Evolutionary conservation across 306 rosid species (phyloP).

Genomic region (Vigna trinervia): DNA sequence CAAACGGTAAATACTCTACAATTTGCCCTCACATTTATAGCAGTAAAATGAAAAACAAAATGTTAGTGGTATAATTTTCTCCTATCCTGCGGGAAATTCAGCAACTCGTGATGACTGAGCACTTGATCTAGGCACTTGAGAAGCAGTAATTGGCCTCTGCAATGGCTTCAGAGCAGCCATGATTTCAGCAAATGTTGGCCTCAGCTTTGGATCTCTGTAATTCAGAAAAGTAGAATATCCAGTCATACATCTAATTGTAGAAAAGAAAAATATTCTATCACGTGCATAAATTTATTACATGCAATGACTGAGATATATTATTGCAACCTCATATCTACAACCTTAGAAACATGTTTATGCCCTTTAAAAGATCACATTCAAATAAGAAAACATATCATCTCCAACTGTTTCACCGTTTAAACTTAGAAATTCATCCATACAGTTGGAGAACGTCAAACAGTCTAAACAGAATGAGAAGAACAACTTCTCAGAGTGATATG

Average conservation of each 20-base stretch:
- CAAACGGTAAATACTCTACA: conserved; percentile 60
- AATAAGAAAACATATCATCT: neutral
- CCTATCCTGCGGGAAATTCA: conserved; percentile 52
- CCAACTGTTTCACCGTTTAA: neutral
- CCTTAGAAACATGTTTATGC: neutral
- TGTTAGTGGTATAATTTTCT: conserved; percentile 50
- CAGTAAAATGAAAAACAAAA: conserved; percentile 45
- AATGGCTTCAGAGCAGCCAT: conserved; percentile 93
- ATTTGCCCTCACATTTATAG: conserved; percentile 57
- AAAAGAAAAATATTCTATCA: conserved; percentile 21
- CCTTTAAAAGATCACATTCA: neutral
- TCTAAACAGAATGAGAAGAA: conserved; percentile 22
- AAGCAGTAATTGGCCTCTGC: conserved; percentile 77
- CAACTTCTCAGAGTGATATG: neutral
- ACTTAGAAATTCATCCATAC: neutral
- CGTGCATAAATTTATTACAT: conserved; percentile 1
- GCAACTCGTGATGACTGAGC: conserved; percentile 55
- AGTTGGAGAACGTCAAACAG: neutral
- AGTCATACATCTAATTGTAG: conserved; percentile 31
- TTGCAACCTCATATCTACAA: neutral
- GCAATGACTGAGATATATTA: conserved; percentile 27
- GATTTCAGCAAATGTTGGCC: conserved; percentile 92
- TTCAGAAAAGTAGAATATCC: conserved; percentile 38
- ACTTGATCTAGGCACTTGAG: conserved; percentile 68
- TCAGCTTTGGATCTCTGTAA: conserved; percentile 86